Conservation (phyloP, 495 filamentous ascomycete genomes). For the Cladorrhinum samala region DNA sequence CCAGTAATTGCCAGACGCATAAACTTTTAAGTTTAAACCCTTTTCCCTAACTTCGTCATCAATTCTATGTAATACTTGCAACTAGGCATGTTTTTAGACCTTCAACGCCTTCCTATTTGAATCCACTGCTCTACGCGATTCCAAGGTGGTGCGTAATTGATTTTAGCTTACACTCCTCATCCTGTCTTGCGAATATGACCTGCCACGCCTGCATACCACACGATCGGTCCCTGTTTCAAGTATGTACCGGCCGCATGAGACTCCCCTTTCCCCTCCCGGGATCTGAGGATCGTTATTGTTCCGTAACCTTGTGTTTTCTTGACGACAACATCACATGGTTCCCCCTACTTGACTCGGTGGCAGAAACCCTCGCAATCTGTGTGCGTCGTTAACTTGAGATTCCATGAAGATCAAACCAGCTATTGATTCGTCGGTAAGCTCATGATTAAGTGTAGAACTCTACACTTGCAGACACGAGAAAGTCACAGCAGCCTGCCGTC, state of each 20-base stretch:
- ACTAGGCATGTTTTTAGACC: too few relatives aligned
- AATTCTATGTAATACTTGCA: too few relatives aligned
- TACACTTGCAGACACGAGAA: conserved; percentile 10
- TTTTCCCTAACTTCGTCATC: too few relatives aligned
- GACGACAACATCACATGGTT: not conserved
- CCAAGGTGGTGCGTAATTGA: too few relatives aligned
- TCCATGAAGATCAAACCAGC: not conserved
- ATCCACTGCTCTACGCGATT: too few relatives aligned
- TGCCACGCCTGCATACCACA: conserved; percentile 3
- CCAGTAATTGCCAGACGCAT: too few relatives aligned
- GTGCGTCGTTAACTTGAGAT: not conserved
- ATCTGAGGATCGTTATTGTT: not conserved
- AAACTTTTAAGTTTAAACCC: too few relatives aligned
- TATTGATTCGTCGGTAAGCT: not conserved
- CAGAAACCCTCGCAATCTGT: too few relatives aligned
- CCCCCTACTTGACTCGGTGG: not conserved
- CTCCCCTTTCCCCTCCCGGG: not conserved
- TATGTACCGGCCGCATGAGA: conserved; percentile 3
- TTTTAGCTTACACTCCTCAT: too few relatives aligned
- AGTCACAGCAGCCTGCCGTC: conserved; percentile 3
- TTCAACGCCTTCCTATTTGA: too few relatives aligned
- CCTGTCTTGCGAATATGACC: conserved; percentile 1
- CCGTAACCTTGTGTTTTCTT: not conserved
- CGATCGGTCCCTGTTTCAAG: conserved; percentile 1
- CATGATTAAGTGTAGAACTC: not conserved